These are phyloP conservation scores for Centella asiatica DNA, from an alignment of 129 eudicot species.

Conservation along the genomic window DNA sequence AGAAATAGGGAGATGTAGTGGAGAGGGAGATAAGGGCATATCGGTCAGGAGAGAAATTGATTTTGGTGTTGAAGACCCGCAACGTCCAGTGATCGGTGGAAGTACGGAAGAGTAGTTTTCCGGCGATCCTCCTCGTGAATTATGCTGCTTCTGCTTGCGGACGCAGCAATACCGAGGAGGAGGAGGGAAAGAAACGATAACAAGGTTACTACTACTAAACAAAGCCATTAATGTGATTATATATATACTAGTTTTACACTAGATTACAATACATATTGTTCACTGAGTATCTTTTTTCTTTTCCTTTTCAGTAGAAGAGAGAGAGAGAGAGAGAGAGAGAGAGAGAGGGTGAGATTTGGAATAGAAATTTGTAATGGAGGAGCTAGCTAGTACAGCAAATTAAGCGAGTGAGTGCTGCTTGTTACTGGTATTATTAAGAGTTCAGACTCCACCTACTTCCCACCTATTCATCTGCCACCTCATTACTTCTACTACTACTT, in stretches of 20 bases:
- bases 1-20: neutral
- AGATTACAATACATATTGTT: no score
- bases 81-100: no score
- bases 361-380: no score
- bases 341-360: neutral
- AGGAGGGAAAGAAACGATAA: neutral
- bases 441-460: no score
- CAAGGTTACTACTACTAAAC: neutral
- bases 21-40: constrained; percentile 1
- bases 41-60: neutral
- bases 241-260: neutral
- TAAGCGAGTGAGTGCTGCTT: no score
- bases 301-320: neutral
- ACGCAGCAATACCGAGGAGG: neutral
- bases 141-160: neutral
- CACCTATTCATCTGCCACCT: no score
- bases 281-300: no score
- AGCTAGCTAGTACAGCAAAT: no score
- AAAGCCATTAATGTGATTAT: neutral
- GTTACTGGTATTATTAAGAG: no score
- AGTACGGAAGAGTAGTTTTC: neutral
- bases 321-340: neutral
- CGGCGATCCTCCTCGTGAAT: neutral
- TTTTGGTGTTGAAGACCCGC: neutral
- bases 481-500: no score